Base-by-base conservation (phyloP, 345 rosid species). In the Barbarea vulgaris region DNA sequence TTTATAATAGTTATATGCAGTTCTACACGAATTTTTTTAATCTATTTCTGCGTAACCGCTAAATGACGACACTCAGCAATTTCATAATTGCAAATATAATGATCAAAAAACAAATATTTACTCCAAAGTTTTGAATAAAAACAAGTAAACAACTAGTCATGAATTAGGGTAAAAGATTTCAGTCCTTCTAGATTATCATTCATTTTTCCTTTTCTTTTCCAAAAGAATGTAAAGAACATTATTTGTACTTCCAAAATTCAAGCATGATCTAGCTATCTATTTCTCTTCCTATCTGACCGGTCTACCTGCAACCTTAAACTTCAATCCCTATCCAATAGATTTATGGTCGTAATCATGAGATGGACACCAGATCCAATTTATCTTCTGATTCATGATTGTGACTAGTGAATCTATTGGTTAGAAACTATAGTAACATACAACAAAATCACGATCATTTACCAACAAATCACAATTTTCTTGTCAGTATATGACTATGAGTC, bases 361-460 rank as follows among this genome's bases (percentile, higher is more conserved):
- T 53, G 31, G 42, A 52, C 44, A 72, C 12, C 1, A 18, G 27
- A 11, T 53, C 70, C 63, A 63, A 11, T 21, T 54, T 73, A 55
- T 54, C 46, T 22, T 33, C 14, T 1, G 19, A 21, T 42, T 31
- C 37, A 54, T 64, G 64, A 64, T 41, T 22, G 63, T 41, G 70
- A 73, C 55, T 39, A 19, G 54, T 63, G 47, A 73, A 41, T 73
- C n/a, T 51, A 53, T 54, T 10, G 12, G 30, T 57, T 31, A 33
- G 37, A 21, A n/a, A n/a, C 33, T 53, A 21, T 2, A 30, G 28
- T 41, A 41, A 19, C 47, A 64, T 53, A 12, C 57, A 64, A 41
- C 19, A 64, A 63, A 53, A 19, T 19, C 64, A 42, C 37, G 9
- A 55, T 53, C 77, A 22, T 30, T 73, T 73, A 64, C 64, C 77